Percentiles rank a stretch among this genome's conserved stretches.
These are phyloP conservation scores for Cystofilobasidium bisporidii DNA, from an alignment of 768 basidiomycete species.

Conservation along the genomic window DNA sequence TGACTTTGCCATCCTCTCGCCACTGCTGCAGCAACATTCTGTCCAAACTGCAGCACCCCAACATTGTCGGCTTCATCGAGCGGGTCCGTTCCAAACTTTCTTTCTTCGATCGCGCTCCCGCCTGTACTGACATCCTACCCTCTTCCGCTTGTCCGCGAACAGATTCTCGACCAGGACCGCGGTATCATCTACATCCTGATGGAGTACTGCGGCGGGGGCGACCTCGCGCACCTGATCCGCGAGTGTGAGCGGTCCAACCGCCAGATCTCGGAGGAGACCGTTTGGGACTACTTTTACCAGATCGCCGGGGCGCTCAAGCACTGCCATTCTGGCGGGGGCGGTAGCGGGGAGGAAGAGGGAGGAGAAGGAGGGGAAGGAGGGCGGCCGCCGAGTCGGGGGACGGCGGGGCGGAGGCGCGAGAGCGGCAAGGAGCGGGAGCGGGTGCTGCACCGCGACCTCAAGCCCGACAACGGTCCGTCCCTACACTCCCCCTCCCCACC, in stretches of 20 bases:
- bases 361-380: constrained; percentile 23
- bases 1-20: background rate
- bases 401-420: constrained; percentile 22
- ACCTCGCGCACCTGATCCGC: constrained; percentile 79
- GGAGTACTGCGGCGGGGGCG: constrained; percentile 98
- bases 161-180: constrained; percentile 74
- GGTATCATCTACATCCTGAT: constrained; percentile 94
- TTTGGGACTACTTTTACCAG: constrained; percentile 95
- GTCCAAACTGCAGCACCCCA: constrained; percentile 86
- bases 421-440: constrained; percentile 35
- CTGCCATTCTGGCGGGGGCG: constrained; percentile 71
- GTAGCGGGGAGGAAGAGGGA: constrained; percentile 13
- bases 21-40: constrained; percentile 87
- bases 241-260: constrained; percentile 44
- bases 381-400: constrained; percentile 8
- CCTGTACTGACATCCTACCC: background rate
- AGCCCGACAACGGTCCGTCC: constrained; percentile 86
- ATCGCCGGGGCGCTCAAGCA: constrained; percentile 78
- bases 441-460: constrained; percentile 87
- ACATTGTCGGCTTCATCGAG: constrained; percentile 94
- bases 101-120: background rate
- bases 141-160: background rate
- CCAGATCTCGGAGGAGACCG: constrained; percentile 76
- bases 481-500: background rate
- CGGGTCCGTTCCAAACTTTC: constrained; percentile 42